A percentile compares a stretch with the other conserved stretches of the same genome.
phyloP scores from a whole-genome alignment of 164 flowering plant species.

The Berberis thunbergii region DNA sequence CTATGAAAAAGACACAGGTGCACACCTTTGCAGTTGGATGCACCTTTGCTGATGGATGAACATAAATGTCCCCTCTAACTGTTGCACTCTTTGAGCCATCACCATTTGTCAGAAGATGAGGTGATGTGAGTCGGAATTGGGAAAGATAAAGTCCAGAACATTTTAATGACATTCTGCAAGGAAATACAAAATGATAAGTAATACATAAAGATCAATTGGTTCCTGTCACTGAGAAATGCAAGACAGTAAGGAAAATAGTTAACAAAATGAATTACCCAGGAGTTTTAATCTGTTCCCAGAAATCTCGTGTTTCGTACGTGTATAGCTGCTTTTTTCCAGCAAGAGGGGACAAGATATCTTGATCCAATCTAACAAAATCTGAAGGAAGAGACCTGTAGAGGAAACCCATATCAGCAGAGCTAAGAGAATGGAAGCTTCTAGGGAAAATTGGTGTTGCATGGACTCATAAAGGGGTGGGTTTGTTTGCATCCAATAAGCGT shows the following conservation, averaged over 20 bases:
- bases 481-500: no score
- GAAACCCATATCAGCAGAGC: constrained; percentile 11
- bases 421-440: constrained; percentile 3
- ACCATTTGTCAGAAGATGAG: constrained; percentile 76
- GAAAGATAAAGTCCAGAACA: constrained; percentile 82
- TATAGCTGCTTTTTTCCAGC: constrained; percentile 94
- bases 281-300: constrained; percentile 98
- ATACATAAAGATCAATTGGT: not conserved
- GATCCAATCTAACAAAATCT: constrained; percentile 93
- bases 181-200: not conserved
- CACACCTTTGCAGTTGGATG: constrained; percentile 93
- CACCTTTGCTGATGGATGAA: constrained; percentile 98
- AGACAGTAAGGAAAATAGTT: not conserved
- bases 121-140: constrained; percentile 59
- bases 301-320: constrained; percentile 79
- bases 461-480: no score
- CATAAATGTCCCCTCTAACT: constrained; percentile 68
- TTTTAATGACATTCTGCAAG: constrained; percentile 82
- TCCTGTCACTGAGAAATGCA: not conserved
- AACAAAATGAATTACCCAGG: constrained; percentile 56
- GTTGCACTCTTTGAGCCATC: constrained; percentile 72
- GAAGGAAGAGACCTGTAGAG: constrained; percentile 53
- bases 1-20: not conserved
- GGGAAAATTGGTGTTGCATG: not conserved
- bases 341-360: constrained; percentile 93